Conservation (phyloP, 257 asterid species). For the Eucommia ulmoides region DNA sequence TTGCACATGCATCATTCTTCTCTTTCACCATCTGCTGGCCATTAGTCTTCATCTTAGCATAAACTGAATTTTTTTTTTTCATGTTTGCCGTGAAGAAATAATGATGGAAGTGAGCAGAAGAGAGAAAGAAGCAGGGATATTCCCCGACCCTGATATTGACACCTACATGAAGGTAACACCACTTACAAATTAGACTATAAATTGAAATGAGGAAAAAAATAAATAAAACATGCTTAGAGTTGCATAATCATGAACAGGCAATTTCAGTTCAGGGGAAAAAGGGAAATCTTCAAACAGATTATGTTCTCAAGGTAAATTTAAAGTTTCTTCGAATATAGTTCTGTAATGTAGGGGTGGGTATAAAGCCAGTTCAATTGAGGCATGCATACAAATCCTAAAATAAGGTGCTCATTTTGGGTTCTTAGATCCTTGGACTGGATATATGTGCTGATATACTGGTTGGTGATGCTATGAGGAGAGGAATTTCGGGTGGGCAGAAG, state of each 20-base stretch:
- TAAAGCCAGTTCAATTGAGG: not conserved
- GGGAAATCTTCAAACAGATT: constrained; percentile 36
- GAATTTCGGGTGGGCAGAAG: constrained; percentile 56
- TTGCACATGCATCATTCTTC: not conserved
- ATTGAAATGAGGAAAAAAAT: not conserved
- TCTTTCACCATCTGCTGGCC: not conserved
- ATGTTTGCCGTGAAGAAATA: not conserved
- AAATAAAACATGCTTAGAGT: not conserved
- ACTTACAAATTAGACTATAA: not conserved
- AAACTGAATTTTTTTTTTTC: not conserved
- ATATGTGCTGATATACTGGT: constrained; percentile 34
- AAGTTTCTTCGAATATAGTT: too few species aligned
- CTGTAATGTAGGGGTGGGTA: not conserved
- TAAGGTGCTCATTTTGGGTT: not conserved
- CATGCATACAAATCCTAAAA: not conserved
- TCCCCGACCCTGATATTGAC: not conserved
- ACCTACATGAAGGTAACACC: not conserved
- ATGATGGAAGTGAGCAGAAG: not conserved
- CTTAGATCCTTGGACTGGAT: constrained; percentile 43
- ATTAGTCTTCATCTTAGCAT: not conserved
- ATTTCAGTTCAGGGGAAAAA: constrained; percentile 39
- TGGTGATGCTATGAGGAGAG: constrained; percentile 47
- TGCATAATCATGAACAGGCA: constrained; percentile 17
- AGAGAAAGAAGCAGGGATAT: not conserved
- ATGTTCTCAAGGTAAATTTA: constrained; percentile 42